These are phyloP conservation scores for Fusarium devonianum DNA, from an alignment of 2,329 filamentous ascomycete genomes.

Conservation along the genomic window DNA sequence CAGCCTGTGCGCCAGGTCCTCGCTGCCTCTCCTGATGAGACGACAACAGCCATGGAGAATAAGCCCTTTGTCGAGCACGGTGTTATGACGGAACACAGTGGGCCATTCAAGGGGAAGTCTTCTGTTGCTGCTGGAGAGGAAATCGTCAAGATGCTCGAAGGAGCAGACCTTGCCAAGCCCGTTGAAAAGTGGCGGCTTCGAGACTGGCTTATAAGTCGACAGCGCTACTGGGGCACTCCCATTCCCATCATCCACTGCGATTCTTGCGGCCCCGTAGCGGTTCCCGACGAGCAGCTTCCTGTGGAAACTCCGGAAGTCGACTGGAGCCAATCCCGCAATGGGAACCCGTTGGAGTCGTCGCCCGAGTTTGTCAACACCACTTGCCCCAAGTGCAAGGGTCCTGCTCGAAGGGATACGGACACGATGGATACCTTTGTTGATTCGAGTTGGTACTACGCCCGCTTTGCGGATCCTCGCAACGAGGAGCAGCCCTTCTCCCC, in stretches of 20 bases:
- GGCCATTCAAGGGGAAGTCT: constrained; percentile 67
- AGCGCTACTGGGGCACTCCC: constrained; percentile 89
- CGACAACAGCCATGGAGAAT: constrained; percentile 51
- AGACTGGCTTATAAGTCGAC: constrained; percentile 92
- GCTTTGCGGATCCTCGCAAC: constrained; percentile 78
- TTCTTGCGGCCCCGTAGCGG: constrained; percentile 79
- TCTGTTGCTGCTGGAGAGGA: constrained; percentile 68
- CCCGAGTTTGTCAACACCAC: constrained; percentile 76
- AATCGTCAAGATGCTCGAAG: constrained; percentile 65
- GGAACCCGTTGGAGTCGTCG: constrained; percentile 78
- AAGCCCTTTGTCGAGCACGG: constrained; percentile 72
- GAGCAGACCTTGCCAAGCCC: constrained; percentile 64
- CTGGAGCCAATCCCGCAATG: constrained; percentile 72
- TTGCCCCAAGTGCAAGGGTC: constrained; percentile 75
- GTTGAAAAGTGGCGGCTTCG: constrained; percentile 80
- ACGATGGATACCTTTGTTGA: constrained; percentile 98
- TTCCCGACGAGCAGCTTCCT: constrained; percentile 78
- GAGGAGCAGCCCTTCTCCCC: constrained; percentile 65
- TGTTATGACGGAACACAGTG: constrained; percentile 70
- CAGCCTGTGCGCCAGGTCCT: constrained; percentile 71
- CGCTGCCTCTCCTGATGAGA: constrained; percentile 56
- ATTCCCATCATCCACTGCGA: constrained; percentile 87
- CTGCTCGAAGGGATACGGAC: constrained; percentile 84
- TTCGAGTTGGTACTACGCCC: constrained; percentile 92
- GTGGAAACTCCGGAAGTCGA: constrained; percentile 76